Conservation (phyloP, 1,284 basidiomycete species). For the Flammula alnicola region DNA sequence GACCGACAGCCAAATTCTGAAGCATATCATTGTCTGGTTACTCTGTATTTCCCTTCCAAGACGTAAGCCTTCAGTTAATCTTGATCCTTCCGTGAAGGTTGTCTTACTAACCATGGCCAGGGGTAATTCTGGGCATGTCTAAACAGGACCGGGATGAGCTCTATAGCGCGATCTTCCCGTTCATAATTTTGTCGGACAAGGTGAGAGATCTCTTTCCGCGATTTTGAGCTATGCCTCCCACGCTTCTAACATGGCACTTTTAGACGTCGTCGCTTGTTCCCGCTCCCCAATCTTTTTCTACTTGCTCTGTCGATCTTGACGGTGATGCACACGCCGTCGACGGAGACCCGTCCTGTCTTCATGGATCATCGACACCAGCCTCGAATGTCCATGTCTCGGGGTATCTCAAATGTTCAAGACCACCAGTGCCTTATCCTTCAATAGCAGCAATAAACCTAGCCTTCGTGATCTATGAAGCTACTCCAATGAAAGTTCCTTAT, state of each 20-base stretch:
- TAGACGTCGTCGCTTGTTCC: no score
- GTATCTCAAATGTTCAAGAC: slow-evolving; percentile 12
- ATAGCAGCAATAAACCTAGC: slow-evolving; percentile 53
- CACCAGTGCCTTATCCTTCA: slow-evolving; percentile 37
- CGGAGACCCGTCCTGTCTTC: not conserved
- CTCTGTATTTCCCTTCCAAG: slow-evolving; percentile 40
- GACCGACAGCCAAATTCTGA: slow-evolving; percentile 8
- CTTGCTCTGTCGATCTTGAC: not conserved
- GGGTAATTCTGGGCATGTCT: slow-evolving; percentile 23
- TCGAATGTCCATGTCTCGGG: slow-evolving; percentile 7
- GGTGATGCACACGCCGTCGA: no score
- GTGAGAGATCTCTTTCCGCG: slow-evolving; percentile 18
- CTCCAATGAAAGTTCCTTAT: slow-evolving; percentile 45
- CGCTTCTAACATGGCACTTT: not conserved
- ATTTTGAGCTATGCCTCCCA: slow-evolving; percentile 15
- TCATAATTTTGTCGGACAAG: slow-evolving; percentile 23
- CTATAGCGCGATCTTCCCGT: slow-evolving; percentile 27
- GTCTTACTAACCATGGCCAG: no score
- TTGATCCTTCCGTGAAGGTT: slow-evolving; percentile 13
- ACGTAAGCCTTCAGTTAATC: slow-evolving; percentile 25
- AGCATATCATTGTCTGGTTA: slow-evolving; percentile 39
- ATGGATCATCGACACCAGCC: not conserved
- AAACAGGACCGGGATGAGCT: slow-evolving; percentile 24
- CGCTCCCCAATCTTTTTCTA: not conserved
- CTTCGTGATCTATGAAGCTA: slow-evolving; percentile 52